Base-by-base conservation (phyloP, 192 early-diverging fungal genomes). In the Backusella parvicylindrica region DNA sequence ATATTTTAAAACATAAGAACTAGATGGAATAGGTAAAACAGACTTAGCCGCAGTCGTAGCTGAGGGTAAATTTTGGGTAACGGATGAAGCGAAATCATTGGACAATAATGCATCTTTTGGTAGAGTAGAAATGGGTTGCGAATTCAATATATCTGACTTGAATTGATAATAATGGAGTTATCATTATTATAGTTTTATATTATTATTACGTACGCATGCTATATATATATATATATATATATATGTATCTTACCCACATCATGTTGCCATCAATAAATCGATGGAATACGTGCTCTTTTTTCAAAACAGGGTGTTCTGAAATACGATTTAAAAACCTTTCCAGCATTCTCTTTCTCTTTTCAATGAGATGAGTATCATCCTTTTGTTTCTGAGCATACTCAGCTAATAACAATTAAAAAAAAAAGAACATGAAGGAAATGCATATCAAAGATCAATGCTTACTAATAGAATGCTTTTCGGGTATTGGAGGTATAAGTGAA, bases 391-490 rank as follows among this genome's bases (percentile, higher is more conserved):
- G 86, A 74, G 88, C 89, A 74, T 89, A 89, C 41, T 87, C 88
- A 71, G 81, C 89, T 79, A 76, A 41, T 50, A 15, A n/a, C 26
- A 43, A 38, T 37, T 56, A 78, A 30, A 11, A 6, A 68, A 56
- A 21, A 3, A 13, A 31, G n/a, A n/a, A n/a, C n/a, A n/a, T n/a
- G n/a, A 26, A 50, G 16, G 4, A n/a, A 6, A 53, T 60, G 56
- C 6, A 60, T 60, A 47, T 1, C 18, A 33, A 40, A 31, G 13
- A n/a, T 49, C 30, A 26, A 13, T 69, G 86, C 76, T 86, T 89
- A 82, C 90, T 85, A 43, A 99, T 81, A 26, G 93, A 90, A 85
- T 99, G 96, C 84, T 99, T 99, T 72, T 97, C 96, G 16, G 97
- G 97, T 72, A 99, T 96, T 21, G 97, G 96, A 5, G 96, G 95